Conservation (phyloP, 306 rosid species). For the Phaseolus lunatus region DNA sequence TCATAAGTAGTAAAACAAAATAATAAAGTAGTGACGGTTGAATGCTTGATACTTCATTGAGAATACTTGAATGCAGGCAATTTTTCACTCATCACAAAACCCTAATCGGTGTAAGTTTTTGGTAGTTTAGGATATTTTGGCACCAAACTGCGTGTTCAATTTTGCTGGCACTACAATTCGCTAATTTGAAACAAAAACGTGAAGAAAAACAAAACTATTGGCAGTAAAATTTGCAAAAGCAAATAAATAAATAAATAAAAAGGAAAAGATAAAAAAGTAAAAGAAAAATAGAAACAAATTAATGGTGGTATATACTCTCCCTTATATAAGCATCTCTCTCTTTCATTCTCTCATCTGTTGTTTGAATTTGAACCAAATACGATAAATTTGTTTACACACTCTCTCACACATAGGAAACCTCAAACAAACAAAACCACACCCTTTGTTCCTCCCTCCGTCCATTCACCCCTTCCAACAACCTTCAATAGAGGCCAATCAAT, state of each 20-base stretch:
- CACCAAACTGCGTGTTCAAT: not conserved
- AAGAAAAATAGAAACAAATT: not conserved
- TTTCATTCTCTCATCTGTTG: not conserved
- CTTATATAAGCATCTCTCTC: constrained; percentile 40
- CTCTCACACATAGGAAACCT: not conserved
- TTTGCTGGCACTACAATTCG: not conserved
- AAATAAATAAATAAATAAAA: not conserved
- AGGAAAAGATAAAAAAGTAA: too few relatives aligned
- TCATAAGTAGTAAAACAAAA: not conserved
- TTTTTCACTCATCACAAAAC: constrained; percentile 1
- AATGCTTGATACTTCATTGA: constrained; percentile 20
- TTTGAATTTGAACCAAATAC: constrained; percentile 3
- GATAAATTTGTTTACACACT: not conserved
- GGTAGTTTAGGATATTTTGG: not conserved
- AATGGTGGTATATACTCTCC: constrained; percentile 48
- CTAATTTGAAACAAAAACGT: not conserved
- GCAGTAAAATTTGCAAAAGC: not conserved
- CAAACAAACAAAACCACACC: constrained; percentile 40
- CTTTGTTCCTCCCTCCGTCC: not conserved
- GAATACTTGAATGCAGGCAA: constrained; percentile 37
- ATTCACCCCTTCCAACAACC: constrained; percentile 16
- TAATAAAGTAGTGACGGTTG: not conserved
- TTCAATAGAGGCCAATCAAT: not conserved
- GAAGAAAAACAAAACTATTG: not conserved
- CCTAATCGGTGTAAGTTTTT: not conserved